Evolutionary conservation across 2,329 filamentous ascomycete genomes (phyloP).

Genomic region (Aspergillus flavus): DNA sequence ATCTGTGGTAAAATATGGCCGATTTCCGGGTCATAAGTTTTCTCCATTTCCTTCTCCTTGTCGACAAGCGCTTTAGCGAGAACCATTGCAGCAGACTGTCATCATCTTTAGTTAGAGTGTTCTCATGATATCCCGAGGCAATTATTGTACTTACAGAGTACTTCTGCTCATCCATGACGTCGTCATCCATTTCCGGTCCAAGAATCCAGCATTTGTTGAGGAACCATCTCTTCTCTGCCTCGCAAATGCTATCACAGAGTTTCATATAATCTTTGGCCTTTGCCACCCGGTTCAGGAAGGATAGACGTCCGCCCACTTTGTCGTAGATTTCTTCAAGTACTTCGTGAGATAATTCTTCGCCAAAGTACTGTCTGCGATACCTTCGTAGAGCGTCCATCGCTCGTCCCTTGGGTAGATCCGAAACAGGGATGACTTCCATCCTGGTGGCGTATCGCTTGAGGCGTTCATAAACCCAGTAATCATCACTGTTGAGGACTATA

Average conservation of each 20-base stretch:
- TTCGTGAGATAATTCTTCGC: conserved; percentile 55
- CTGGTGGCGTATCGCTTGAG: conserved; percentile 89
- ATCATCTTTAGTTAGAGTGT: conserved; percentile 18
- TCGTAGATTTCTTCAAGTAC: conserved; percentile 79
- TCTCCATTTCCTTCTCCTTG: conserved; percentile 65
- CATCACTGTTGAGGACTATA: conserved; percentile 86
- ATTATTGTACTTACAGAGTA: conserved; percentile 68
- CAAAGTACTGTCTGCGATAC: conserved; percentile 79
- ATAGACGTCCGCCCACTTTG: conserved; percentile 82
- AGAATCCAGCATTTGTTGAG: conserved; percentile 78
- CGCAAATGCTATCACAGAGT: conserved; percentile 73
- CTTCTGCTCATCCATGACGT: conserved; percentile 98
- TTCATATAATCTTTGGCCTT: conserved; percentile 77
- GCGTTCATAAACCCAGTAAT: conserved; percentile 98
- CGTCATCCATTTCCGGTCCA: conserved; percentile 82
- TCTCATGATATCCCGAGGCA: neutral
- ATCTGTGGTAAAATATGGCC: conserved; percentile 81
- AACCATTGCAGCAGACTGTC: conserved; percentile 84
- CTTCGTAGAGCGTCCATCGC: conserved; percentile 75
- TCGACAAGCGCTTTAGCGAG: conserved; percentile 90
- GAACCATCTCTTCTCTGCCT: conserved; percentile 76
- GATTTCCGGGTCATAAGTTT: conserved; percentile 63
- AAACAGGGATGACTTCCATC: conserved; percentile 89
- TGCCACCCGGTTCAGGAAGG: conserved; percentile 88
- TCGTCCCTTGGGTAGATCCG: conserved; percentile 76